These are phyloP conservation scores for Lepiota venenata DNA, from an alignment of 768 basidiomycete genomes.

Conservation along the genomic window DNA sequence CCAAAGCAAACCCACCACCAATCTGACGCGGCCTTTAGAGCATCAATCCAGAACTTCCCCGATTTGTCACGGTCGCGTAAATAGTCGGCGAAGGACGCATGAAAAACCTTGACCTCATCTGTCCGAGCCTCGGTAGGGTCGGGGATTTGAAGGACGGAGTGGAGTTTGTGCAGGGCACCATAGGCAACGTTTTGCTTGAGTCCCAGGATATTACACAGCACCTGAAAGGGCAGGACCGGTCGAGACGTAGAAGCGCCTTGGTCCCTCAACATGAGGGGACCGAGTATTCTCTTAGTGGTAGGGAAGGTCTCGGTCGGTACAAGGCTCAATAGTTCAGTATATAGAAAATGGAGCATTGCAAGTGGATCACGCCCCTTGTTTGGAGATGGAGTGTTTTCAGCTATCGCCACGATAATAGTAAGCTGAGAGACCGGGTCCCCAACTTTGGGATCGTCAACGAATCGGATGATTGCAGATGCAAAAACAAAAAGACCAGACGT, in stretches of 20 bases:
- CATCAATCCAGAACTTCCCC: neutral
- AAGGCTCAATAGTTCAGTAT: conserved; percentile 2
- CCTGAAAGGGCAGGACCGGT: neutral
- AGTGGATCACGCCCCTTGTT: neutral
- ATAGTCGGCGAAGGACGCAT: neutral
- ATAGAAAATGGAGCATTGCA: neutral
- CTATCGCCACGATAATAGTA: neutral
- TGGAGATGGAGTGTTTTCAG: neutral
- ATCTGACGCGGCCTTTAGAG: neutral
- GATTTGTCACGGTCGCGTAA: neutral
- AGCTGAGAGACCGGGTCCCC: neutral
- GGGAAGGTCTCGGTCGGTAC: neutral
- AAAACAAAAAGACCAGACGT: neutral
- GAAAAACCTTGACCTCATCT: neutral
- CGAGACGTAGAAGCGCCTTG: neutral
- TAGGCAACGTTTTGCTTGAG: conserved; percentile 1
- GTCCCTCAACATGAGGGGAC: neutral
- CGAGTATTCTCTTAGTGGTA: neutral
- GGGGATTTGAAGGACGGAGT: conserved; percentile 2
- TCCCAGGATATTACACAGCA: neutral
- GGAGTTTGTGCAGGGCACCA: conserved; percentile 2
- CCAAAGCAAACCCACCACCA: neutral
- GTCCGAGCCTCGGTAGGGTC: neutral
- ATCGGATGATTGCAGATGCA: neutral
- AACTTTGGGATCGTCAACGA: neutral